phyloP scores from a whole-genome alignment of 768 basidiomycete species.

The Rhodotorula sphaerocarpa region DNA sequence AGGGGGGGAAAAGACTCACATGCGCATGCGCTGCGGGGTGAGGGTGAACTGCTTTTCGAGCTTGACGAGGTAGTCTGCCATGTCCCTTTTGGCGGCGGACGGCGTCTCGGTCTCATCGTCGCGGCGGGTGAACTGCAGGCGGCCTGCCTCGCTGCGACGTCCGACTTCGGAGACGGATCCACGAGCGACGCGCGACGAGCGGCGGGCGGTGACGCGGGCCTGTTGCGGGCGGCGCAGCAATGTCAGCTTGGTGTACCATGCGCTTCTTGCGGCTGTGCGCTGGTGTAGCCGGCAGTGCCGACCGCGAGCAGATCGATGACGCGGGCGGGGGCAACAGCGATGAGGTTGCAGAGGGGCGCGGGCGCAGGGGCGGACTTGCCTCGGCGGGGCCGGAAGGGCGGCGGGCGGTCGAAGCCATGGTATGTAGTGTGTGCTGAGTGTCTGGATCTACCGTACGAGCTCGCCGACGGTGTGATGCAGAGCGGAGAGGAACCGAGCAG shows the following conservation, averaged over 20 bases:
- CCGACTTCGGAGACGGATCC: conserved; percentile 31
- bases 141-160: conserved; percentile 14
- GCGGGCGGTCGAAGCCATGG: no score
- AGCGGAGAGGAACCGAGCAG: no score
- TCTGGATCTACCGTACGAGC: no score
- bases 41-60: conserved; percentile 54
- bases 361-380: background rate
- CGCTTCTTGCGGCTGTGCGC: no score
- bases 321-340: background rate
- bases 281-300: no score
- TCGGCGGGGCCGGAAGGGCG: background rate
- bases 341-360: no score
- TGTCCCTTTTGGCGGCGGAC: conserved; percentile 62
- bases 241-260: no score
- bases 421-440: no score
- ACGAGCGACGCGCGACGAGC: conserved; percentile 7
- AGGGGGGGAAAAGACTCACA: conserved; percentile 12
- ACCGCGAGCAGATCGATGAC: background rate
- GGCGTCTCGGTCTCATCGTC: conserved; percentile 61
- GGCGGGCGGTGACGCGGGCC: conserved; percentile 19
- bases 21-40: conserved; percentile 79
- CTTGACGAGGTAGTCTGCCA: conserved; percentile 34
- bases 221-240: background rate
- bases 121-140: conserved; percentile 22
- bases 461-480: no score